Evolutionary conservation across 1,284 basidiomycete species (phyloP).

Genomic region (Fomes fomentarius): DNA sequence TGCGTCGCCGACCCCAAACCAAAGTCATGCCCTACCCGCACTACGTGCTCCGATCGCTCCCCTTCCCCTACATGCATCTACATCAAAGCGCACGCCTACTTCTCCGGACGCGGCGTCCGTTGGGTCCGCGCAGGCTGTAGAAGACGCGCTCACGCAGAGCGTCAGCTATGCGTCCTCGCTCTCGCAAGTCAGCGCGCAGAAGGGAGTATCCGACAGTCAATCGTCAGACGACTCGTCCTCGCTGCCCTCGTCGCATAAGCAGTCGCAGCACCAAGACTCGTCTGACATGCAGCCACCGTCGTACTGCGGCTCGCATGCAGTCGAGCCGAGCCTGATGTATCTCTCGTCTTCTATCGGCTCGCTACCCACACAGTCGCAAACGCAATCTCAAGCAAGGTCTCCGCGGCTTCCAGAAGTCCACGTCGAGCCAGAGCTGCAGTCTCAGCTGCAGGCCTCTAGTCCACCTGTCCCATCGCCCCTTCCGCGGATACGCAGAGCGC

Average conservation of each 20-base stretch:
- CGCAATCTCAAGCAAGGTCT: neutral
- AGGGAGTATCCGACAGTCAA: neutral
- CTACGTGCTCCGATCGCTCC: neutral
- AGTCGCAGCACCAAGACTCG: neutral
- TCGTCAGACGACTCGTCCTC: neutral
- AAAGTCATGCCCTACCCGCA: neutral
- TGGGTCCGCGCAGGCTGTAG: slow-evolving; percentile 22
- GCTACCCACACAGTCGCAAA: neutral
- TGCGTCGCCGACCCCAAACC: slow-evolving; percentile 2
- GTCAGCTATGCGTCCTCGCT: neutral
- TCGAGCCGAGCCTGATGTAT: neutral
- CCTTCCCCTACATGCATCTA: neutral
- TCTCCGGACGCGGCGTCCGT: slow-evolving; percentile 2
- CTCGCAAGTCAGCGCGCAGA: neutral
- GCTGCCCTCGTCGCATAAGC: neutral
- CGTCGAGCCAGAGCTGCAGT: too few relatives aligned
- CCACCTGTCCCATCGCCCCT: neutral
- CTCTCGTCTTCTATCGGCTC: neutral
- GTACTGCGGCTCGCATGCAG: slow-evolving; percentile 10
- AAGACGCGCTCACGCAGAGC: slow-evolving; percentile 25
- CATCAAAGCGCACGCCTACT: too few relatives aligned
- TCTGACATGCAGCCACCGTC: neutral
- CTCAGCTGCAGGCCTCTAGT: neutral
- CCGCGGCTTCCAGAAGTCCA: neutral
- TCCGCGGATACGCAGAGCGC: slow-evolving; percentile 6